A percentile compares a stretch with the other conserved stretches of the same genome.
Conservation (phyloP, 176 grass and related monocot species). For the Oryza coarctata region DNA sequence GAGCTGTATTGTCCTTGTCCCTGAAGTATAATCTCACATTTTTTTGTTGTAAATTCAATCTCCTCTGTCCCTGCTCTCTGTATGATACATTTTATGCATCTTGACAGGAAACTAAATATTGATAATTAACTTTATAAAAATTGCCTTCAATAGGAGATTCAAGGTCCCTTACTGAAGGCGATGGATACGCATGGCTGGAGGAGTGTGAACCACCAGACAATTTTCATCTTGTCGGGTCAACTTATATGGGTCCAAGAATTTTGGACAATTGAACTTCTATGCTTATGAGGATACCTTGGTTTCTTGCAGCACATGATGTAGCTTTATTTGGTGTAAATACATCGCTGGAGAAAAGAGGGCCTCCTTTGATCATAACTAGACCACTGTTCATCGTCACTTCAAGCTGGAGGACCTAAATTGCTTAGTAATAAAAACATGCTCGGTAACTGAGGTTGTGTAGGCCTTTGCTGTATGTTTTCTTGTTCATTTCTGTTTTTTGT, state of each 20-base stretch:
- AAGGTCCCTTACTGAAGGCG: neutral
- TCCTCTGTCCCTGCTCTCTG: conserved; percentile 11
- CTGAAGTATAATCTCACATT: neutral
- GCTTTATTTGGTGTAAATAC: conserved; percentile 18
- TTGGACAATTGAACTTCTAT: conserved; percentile 16
- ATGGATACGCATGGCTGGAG: conserved; percentile 55
- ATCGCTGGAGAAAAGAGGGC: neutral
- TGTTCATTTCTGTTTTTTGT: neutral
- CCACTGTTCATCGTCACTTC: neutral
- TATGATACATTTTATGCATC: neutral
- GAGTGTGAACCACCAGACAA: conserved; percentile 39
- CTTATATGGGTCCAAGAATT: conserved; percentile 53
- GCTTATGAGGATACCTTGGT: neutral
- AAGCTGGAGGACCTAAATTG: neutral
- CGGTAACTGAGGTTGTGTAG: conserved; percentile 1
- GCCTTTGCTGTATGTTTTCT: neutral
- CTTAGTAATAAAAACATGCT: conserved; percentile 12
- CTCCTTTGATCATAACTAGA: neutral
- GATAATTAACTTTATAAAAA: neutral
- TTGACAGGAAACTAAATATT: conserved; percentile 1
- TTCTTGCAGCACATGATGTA: conserved; percentile 4
- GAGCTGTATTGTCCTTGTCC: neutral
- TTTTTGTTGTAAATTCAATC: neutral
- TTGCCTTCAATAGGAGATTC: conserved; percentile 33
- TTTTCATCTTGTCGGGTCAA: conserved; percentile 44